Evolutionary conservation across 2,329 filamentous ascomycete genomes (phyloP).

Genomic region (Moelleriella libera): DNA sequence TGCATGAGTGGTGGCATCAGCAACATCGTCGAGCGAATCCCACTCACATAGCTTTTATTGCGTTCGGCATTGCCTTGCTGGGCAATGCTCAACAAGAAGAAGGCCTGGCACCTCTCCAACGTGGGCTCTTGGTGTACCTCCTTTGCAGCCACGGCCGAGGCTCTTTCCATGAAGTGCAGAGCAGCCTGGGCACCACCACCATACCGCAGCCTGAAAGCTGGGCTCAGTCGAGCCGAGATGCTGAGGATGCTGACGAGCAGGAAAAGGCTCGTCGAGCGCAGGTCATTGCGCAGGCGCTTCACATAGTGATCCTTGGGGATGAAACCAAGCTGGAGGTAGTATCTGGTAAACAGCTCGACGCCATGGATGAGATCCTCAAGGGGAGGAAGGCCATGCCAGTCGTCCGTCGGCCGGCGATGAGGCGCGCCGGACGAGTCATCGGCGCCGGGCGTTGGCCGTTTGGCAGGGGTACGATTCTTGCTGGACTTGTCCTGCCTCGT

Average conservation of each 20-base stretch:
- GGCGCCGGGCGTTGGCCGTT: conserved; percentile 18
- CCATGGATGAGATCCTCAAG: conserved; percentile 35
- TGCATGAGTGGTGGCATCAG: neutral
- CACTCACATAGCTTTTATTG: conserved; percentile 38
- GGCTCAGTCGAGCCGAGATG: conserved; percentile 40
- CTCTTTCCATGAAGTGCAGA: conserved; percentile 37
- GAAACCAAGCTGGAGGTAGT: conserved; percentile 47
- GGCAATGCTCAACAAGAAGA: conserved; percentile 43
- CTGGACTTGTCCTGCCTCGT: conserved; percentile 29
- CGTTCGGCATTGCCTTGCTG: conserved; percentile 41
- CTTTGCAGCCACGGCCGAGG: conserved; percentile 28
- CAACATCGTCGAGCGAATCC: neutral
- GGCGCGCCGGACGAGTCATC: conserved; percentile 12
- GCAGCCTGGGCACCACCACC: conserved; percentile 36
- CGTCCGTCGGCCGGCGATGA: conserved; percentile 14
- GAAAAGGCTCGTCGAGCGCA: conserved; percentile 36
- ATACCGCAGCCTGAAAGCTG: conserved; percentile 30
- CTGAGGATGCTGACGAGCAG: conserved; percentile 40
- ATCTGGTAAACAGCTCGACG: conserved; percentile 35
- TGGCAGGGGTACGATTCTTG: conserved; percentile 23
- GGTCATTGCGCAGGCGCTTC: conserved; percentile 29
- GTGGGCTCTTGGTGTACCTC: conserved; percentile 39
- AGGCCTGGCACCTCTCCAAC: conserved; percentile 41
- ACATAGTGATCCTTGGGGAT: conserved; percentile 38
- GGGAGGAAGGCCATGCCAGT: conserved; percentile 36